Evolutionary conservation across 1,284 basidiomycete species (phyloP).

Genomic region (Ceratobasidium papillatum): DNA sequence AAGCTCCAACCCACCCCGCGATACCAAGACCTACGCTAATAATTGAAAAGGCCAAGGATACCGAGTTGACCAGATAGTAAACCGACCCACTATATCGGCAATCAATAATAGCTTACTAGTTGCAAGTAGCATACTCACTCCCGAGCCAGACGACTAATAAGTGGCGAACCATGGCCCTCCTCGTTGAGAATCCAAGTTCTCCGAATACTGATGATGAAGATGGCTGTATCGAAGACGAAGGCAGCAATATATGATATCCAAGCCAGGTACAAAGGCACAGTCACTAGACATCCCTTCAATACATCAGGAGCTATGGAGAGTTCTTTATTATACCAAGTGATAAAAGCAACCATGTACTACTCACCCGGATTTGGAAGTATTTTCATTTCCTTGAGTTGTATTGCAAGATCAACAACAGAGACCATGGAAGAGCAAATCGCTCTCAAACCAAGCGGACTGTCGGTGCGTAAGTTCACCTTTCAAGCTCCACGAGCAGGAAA

Average conservation of each 20-base stretch:
- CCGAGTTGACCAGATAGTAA: neutral
- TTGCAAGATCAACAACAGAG: neutral
- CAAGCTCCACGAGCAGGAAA: neutral
- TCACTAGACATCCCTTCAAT: conserved; percentile 7
- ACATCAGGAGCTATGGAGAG: neutral
- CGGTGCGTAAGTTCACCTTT: neutral
- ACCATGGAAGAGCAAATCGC: neutral
- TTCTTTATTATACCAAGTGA: neutral
- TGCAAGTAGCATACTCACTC: conserved; percentile 1
- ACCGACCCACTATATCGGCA: neutral
- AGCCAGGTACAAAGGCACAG: neutral
- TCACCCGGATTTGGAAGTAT: conserved; percentile 7
- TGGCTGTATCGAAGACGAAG: conserved; percentile 8
- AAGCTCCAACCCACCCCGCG: neutral
- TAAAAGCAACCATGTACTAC: neutral
- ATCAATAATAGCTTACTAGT: neutral
- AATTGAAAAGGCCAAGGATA: neutral
- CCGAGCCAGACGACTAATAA: conserved; percentile 3
- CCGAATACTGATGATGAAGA: conserved; percentile 3
- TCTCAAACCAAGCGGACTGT: neutral
- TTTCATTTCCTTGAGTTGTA: conserved; percentile 1
- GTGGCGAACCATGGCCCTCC: neutral
- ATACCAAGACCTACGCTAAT: neutral
- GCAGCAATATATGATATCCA: neutral
- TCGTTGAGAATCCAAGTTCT: conserved; percentile 17